Conservation (phyloP, 2,329 filamentous ascomycete genomes). For the Colletotrichum abscissum region DNA sequence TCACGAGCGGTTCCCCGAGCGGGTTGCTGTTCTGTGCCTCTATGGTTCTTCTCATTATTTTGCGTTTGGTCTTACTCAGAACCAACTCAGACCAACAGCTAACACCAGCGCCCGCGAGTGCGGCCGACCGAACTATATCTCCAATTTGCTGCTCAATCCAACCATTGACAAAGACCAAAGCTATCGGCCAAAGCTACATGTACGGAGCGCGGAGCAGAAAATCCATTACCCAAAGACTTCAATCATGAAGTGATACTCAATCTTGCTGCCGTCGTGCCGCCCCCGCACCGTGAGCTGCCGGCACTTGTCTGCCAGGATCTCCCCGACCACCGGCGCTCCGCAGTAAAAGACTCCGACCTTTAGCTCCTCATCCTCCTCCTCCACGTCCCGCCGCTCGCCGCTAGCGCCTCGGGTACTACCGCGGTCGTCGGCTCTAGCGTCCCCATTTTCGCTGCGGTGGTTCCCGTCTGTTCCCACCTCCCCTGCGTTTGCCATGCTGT, state of each 20-base stretch:
- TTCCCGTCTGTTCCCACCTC: not conserved
- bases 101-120: not conserved
- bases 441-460: not conserved
- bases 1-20: not conserved
- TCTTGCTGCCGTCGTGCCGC: conserved; percentile 60
- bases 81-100: not conserved
- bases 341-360: conserved; percentile 69
- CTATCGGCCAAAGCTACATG: too few species aligned
- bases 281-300: conserved; percentile 60
- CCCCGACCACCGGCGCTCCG: conserved; percentile 65
- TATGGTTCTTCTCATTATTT: not conserved
- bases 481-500: conserved; percentile 1
- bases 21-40: not conserved
- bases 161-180: not conserved
- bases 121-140: not conserved
- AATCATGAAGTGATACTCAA: conserved; percentile 68
- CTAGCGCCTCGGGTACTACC: not conserved
- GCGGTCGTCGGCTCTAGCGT: not conserved
- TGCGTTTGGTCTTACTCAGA: not conserved
- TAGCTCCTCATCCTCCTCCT: conserved; percentile 47
- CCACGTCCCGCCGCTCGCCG: not conserved
- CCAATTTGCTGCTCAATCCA: not conserved
- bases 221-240: conserved; percentile 61
- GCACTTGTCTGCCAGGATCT: conserved; percentile 66
- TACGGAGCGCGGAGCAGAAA: not conserved